Evolutionary conservation across 441 rosid genomes (phyloP).

Genomic region (Biscutella auriculata): DNA sequence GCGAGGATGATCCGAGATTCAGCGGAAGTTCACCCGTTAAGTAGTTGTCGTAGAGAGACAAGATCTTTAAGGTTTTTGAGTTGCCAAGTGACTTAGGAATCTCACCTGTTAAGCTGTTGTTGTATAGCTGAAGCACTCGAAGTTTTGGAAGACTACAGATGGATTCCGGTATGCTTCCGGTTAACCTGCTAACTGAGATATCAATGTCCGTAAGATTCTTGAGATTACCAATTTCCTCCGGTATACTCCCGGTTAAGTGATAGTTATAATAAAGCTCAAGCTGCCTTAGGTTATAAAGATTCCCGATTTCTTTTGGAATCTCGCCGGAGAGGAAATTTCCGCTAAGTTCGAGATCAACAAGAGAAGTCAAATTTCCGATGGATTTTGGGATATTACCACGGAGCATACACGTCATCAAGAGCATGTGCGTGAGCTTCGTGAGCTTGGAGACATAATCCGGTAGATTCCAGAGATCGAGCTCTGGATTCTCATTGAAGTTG

Average conservation of each 20-base stretch:
- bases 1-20: slow-evolving; percentile 48
- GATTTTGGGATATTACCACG: slow-evolving; percentile 58
- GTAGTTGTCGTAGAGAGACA: slow-evolving; percentile 66
- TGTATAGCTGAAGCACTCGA: slow-evolving; percentile 67
- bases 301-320: slow-evolving; percentile 67
- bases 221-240: slow-evolving; percentile 78
- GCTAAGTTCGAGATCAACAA: slow-evolving; percentile 71
- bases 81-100: slow-evolving; percentile 53
- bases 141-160: slow-evolving; percentile 74
- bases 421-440: slow-evolving; percentile 52
- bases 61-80: slow-evolving; percentile 47
- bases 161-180: slow-evolving; percentile 66
- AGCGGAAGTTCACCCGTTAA: slow-evolving; percentile 68
- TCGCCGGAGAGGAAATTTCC: slow-evolving; percentile 64
- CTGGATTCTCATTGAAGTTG: slow-evolving; percentile 57
- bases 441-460: slow-evolving; percentile 51
- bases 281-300: slow-evolving; percentile 54
- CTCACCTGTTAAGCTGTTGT: slow-evolving; percentile 81
- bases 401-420: slow-evolving; percentile 53
- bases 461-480: slow-evolving; percentile 50
- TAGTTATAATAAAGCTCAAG: slow-evolving; percentile 87
- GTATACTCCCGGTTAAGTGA: slow-evolving; percentile 58
- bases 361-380: slow-evolving; percentile 70
- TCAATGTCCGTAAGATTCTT: slow-evolving; percentile 73
- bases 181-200: slow-evolving; percentile 70